Base-by-base conservation (phyloP, 441 rosid species). In the Gossypium davidsonii region DNA sequence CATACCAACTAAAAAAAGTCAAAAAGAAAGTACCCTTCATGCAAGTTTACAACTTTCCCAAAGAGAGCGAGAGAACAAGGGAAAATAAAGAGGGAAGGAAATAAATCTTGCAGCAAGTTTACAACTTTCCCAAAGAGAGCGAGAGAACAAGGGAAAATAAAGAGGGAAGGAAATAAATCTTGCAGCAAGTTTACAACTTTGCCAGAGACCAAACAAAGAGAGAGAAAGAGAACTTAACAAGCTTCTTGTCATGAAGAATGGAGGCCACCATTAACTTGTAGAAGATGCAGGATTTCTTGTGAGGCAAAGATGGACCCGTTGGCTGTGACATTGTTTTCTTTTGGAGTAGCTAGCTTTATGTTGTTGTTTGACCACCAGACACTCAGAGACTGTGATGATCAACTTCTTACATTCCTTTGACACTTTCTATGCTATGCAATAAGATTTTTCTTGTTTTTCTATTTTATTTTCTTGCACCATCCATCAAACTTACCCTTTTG, bases 251-350 rank as follows among this genome's bases (percentile, higher is more conserved):
- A 9, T 76, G 78, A 60, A 85, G 82, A 70, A 79, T 79, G 76
- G 88, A 83, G 26, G 79, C 67, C 67, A 76, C 79, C 18, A 83
- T 78, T n/a, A 85, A 64, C 77, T 79, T 79, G 77, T 78, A 79
- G 73, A 83, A 85, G 76, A 83, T 79, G 84, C 85, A 79, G 51
- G 70, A 28, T 52, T 18, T 65, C 51, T 34, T 79, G 44, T 74
- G 77, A 52, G 77, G 69, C 20, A 60, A 74, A 42, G 63, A 76
- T 42, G 81, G 70, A 55, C 15, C 71, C 64, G 37, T 62, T 58
- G 73, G 52, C 56, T 51, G 70, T 67, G 83, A 77, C 80, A 77
- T 73, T 52, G 18, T 61, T 39, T 34, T 71, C 39, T 39, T 39
- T 42, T n/a, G 66, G 23, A 37, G 66, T 21, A 1, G 52, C 23